Base-by-base conservation (phyloP, 345 rosid species). In the Eucalyptus shirleyi region DNA sequence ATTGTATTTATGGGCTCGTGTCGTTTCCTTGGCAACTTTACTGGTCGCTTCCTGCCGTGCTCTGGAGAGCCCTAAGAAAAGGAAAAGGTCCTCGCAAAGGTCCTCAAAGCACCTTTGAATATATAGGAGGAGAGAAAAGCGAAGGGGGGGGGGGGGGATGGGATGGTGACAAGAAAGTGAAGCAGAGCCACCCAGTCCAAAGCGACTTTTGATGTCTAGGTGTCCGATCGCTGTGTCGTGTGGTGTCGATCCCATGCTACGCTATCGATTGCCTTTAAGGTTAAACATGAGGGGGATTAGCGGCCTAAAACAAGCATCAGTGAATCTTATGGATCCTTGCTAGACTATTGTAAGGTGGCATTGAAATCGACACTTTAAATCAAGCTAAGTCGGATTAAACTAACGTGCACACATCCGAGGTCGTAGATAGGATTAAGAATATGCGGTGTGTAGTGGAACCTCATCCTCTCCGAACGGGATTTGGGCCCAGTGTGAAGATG, bases 121-220 rank as follows among this genome's bases (percentile, higher is more conserved):
- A 72, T 37, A 56, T 56, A 56, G 13, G 59, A 7, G 56, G 56
- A 53, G 59, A 53, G 59, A 53, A 53, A 53, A 53, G 59, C 24
- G 10, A 53, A 1, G 8, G 9, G 23, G 2, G 4, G 8, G 9
- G 0, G 72, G 37, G 0, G 9, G 6, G 19, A 3, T 9, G 34
- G 9, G 81, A 32, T 69, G 81, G 23, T 32, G 42, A 69, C 12
- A 17, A 17, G 81, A 34, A 34, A 72, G 82, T 72, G 26, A 9
- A 72, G 82, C 23, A 18, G 82, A 37, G 82, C 82, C 82, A 72
- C 13, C 15, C 44, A 6, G 82, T 72, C 26, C 45, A 9, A 9
- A 28, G 45, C 24, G 45, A 72, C 26, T 69, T 4, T 69, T 18
- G 81, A 34, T 9, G 44, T 69, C 6, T 69, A 69, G 44, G 26